Evolutionary conservation across 176 grass and related monocot species (phyloP).

Genomic region (Ensete ventricosum): DNA sequence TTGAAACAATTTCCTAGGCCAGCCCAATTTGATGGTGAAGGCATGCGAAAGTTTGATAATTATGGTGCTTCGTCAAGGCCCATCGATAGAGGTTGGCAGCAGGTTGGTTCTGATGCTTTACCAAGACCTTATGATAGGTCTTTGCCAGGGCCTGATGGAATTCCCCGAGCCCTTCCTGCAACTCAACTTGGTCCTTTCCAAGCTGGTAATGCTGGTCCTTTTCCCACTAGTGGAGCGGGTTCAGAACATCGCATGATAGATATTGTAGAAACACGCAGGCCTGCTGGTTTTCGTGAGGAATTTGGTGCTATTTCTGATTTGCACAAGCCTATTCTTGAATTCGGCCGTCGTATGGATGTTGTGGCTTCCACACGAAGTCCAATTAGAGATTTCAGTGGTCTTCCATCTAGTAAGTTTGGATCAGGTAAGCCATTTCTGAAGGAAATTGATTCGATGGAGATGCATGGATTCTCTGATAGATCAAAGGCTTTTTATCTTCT

Average conservation of each 20-base stretch:
- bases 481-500: constrained; percentile 20
- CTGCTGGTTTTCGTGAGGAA: constrained; percentile 33
- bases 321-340: constrained; percentile 11
- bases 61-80: constrained; percentile 10
- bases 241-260: constrained; percentile 14
- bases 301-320: constrained; percentile 12
- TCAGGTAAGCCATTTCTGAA: not conserved
- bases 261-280: constrained; percentile 19
- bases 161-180: constrained; percentile 26
- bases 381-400: constrained; percentile 30
- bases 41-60: constrained; percentile 21
- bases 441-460: constrained; percentile 12
- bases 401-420: constrained; percentile 25
- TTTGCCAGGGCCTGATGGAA: constrained; percentile 29
- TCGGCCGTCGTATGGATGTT: constrained; percentile 37
- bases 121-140: constrained; percentile 27
- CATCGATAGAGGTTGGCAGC: constrained; percentile 1
- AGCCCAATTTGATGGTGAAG: constrained; percentile 38
- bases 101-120: constrained; percentile 1
- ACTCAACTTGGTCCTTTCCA: constrained; percentile 39
- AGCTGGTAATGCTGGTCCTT: constrained; percentile 21
- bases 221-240: constrained; percentile 12
- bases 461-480: constrained; percentile 21
- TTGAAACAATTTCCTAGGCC: constrained; percentile 40
- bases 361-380: constrained; percentile 45